These are phyloP conservation scores for Zopfia rhizophila DNA, from an alignment of 2,329 filamentous ascomycete species.

Conservation along the genomic window DNA sequence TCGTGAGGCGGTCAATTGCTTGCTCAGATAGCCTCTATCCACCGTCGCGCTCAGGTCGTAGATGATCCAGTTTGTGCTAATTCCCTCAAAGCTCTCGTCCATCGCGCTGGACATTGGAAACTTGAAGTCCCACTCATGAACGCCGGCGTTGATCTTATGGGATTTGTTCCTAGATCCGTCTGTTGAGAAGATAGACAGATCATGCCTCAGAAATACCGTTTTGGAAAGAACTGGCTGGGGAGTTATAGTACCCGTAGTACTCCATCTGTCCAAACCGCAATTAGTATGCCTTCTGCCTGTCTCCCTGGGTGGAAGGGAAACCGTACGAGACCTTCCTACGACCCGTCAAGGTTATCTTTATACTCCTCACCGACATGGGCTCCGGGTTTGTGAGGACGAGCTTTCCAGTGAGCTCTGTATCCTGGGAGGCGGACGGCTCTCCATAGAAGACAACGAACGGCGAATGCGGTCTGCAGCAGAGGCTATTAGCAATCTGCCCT, in stretches of 20 bases:
- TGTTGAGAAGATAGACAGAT: slow-evolving; percentile 56
- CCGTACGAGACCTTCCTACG: slow-evolving; percentile 59
- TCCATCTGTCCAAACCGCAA: slow-evolving; percentile 39
- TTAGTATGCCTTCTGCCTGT: slow-evolving; percentile 22
- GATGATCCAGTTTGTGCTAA: slow-evolving; percentile 85
- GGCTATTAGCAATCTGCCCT: slow-evolving; percentile 5
- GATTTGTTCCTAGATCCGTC: slow-evolving; percentile 50
- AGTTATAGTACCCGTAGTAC: slow-evolving; percentile 49
- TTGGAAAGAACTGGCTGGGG: slow-evolving; percentile 59
- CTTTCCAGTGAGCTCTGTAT: slow-evolving; percentile 57
- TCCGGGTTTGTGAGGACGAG: slow-evolving; percentile 60
- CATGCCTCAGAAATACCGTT: slow-evolving; percentile 58
- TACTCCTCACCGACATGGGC: slow-evolving; percentile 58
- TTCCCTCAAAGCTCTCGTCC: slow-evolving; percentile 90
- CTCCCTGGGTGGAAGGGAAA: slow-evolving; percentile 10
- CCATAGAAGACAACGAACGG: slow-evolving; percentile 63
- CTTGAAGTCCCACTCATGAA: slow-evolving; percentile 62
- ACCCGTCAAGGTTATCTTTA: slow-evolving; percentile 59
- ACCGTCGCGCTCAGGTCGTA: slow-evolving; percentile 94
- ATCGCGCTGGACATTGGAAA: slow-evolving; percentile 59
- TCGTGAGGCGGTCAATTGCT: slow-evolving; percentile 84
- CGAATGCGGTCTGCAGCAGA: slow-evolving; percentile 52
- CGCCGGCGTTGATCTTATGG: slow-evolving; percentile 61
- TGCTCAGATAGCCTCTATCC: slow-evolving; percentile 84
- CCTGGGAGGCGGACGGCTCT: slow-evolving; percentile 57